Conservation (phyloP, 2,329 filamentous ascomycete genomes). For the Clarireedia hainanense region DNA sequence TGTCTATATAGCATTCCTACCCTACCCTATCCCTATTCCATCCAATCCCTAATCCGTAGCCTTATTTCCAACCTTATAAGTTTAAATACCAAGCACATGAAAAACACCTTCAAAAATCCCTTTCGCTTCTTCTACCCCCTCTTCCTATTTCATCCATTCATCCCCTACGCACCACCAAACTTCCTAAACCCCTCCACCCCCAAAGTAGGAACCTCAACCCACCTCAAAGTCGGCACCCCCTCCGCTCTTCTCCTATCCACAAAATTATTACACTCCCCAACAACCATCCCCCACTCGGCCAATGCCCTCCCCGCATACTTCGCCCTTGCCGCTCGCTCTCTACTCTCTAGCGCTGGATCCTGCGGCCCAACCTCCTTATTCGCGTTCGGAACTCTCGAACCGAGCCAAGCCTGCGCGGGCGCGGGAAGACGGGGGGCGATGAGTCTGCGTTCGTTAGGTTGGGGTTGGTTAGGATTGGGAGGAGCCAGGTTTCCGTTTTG, state of each 20-base stretch:
- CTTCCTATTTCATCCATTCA: too few species aligned
- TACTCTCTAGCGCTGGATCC: slow-evolving; percentile 19
- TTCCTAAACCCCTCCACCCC: slow-evolving; percentile 54
- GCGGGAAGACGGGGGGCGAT: slow-evolving; percentile 60
- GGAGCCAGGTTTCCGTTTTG: neutral
- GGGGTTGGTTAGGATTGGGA: too few species aligned
- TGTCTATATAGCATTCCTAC: neutral
- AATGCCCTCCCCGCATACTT: slow-evolving; percentile 65
- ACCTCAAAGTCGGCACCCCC: slow-evolving; percentile 56
- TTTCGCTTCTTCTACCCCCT: neutral
- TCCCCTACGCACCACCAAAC: slow-evolving; percentile 10
- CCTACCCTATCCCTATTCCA: neutral
- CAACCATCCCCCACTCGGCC: slow-evolving; percentile 69
- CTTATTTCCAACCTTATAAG: neutral
- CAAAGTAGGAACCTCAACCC: slow-evolving; percentile 62
- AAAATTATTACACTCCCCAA: slow-evolving; percentile 75
- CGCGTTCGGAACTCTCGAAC: slow-evolving; percentile 27
- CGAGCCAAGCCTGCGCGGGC: slow-evolving; percentile 59
- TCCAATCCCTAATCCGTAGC: neutral
- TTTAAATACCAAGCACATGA: neutral
- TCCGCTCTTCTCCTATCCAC: slow-evolving; percentile 68
- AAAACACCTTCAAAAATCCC: neutral
- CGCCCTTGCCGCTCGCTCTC: slow-evolving; percentile 30
- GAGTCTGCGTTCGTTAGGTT: slow-evolving; percentile 47
- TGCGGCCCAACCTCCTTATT: slow-evolving; percentile 20